Evolutionary conservation across 2,329 filamentous ascomycete species (phyloP), one percentile per base, ranked within the genome.

Genomic region (Neopestalotiopsis sp.): DNA sequence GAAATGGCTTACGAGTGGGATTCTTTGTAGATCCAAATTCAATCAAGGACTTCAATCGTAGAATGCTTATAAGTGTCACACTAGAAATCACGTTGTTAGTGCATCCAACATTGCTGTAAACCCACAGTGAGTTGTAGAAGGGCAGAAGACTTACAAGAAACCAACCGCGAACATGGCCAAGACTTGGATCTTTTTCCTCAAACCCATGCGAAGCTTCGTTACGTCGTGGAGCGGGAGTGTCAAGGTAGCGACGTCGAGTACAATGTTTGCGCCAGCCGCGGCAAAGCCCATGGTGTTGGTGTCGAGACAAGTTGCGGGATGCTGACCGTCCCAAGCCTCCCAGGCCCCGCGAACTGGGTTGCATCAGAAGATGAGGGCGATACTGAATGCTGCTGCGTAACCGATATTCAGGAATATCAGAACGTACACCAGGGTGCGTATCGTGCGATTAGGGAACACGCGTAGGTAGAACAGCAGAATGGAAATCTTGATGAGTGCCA

Each of bases 401-500:
- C 57, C 49, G 34, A 67, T 34, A 64, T 74, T 73, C 49, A 71
- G 59, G 13, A 49, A 70, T 24, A 75, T 71, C 10, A 74, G 68
- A 30, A 59, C 57, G 65, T 69, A 75, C 38, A 69, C 62, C 6
- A 58, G 49, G 30, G 63, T 65, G n/a, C 70, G 71, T 30, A 73
- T 67, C 13, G 58, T 12, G 40, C 38, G 58, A 20, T 69, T 49
- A 17, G 71, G 71, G 38, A 76, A 75, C 57, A 77, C 71, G 14
- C 71, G 68, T n/a, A 74, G 69, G 67, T 77, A 77, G 63, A 76
- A 74, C 17, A 75, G 68, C 14, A 76, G 70, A 40, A 77, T 75
- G 20, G 73, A 74, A 53, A 75, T 71, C 62, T 76, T 77, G 49
- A 70, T 71, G 17, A 76, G 28, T 13, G 14, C 34, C 28, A 68